Conservation (phyloP, 805 yeast species). For the Wickerhamomyces kurtzmanii region DNA sequence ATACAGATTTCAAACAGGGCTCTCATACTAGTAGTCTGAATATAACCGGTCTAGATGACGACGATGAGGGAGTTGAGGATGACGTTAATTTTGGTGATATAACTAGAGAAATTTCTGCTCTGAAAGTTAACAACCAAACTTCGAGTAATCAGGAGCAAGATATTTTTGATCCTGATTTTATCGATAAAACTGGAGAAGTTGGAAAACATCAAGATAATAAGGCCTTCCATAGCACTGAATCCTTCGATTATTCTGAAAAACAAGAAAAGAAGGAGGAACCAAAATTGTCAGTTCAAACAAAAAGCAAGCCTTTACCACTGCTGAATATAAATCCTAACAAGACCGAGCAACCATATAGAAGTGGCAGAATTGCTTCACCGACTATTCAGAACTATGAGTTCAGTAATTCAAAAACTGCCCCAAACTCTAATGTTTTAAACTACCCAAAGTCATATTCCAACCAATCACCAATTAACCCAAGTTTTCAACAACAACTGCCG, state of each 20-base stretch:
- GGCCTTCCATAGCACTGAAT: conserved; percentile 1
- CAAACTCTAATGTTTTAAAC: conserved; percentile 4
- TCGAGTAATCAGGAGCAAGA: conserved; percentile 6
- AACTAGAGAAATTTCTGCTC: conserved; percentile 8
- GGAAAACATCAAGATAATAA: conserved; percentile 19
- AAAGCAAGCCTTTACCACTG: conserved; percentile 7
- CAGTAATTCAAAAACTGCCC: conserved; percentile 3
- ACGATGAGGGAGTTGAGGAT: conserved; percentile 16
- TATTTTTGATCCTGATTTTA: conserved; percentile 20
- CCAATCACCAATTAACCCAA: conserved; percentile 1
- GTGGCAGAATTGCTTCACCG: conserved; percentile 4
- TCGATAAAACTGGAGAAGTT: conserved; percentile 18
- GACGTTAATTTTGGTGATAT: conserved; percentile 6
- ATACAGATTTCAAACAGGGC: conserved; percentile 1
- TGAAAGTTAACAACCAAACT: conserved; percentile 5
- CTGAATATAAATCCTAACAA: conserved; percentile 8
- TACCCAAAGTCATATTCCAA: conserved; percentile 1
- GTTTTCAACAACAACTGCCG: conserved; percentile 6
- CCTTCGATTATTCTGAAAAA: not conserved
- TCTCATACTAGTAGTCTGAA: not conserved
- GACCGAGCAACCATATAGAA: conserved; percentile 2
- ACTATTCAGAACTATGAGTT: too few relatives aligned
- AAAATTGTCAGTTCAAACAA: conserved; percentile 5
- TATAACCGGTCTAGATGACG: conserved; percentile 12
- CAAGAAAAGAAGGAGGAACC: conserved; percentile 6